phyloP scores from a whole-genome alignment of 441 rosid species.

The Populus hybrid region DNA sequence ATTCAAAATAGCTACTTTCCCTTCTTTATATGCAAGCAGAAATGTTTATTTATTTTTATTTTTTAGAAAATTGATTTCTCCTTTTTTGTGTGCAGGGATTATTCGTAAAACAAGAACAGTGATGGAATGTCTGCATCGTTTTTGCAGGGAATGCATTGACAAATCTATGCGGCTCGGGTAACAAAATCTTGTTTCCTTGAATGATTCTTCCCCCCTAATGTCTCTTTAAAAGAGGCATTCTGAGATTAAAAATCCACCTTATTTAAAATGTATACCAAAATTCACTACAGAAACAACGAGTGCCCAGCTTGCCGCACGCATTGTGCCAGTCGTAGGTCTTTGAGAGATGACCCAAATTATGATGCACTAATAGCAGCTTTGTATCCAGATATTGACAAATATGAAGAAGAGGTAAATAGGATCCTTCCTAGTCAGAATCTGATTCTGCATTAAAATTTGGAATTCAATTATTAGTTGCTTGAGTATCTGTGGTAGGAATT shows the following conservation, averaged over 20 bases:
- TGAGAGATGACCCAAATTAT: slow-evolving; percentile 90
- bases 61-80: neutral
- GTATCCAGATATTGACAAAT: slow-evolving; percentile 75
- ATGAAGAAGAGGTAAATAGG: slow-evolving; percentile 71
- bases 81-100: slow-evolving; percentile 48
- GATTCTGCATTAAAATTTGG: neutral
- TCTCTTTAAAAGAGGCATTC: neutral
- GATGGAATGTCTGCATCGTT: too few relatives aligned
- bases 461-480: slow-evolving; percentile 9
- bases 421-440: slow-evolving; percentile 1
- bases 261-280: neutral
- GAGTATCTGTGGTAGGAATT: slow-evolving; percentile 41
- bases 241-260: neutral
- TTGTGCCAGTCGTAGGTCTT: slow-evolving; percentile 43
- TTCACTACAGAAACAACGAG: slow-evolving; percentile 77
- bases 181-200: neutral
- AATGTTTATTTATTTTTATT: neutral
- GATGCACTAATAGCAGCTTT: slow-evolving; percentile 80
- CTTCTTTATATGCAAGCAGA: neutral
- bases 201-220: neutral
- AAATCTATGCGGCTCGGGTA: slow-evolving; percentile 71
- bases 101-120: slow-evolving; percentile 69
- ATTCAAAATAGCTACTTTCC: neutral
- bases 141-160: too few relatives aligned
- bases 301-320: slow-evolving; percentile 91